Evolutionary conservation across 1,284 basidiomycete genomes (phyloP).

Genomic region (Trichosporon ovoides): DNA sequence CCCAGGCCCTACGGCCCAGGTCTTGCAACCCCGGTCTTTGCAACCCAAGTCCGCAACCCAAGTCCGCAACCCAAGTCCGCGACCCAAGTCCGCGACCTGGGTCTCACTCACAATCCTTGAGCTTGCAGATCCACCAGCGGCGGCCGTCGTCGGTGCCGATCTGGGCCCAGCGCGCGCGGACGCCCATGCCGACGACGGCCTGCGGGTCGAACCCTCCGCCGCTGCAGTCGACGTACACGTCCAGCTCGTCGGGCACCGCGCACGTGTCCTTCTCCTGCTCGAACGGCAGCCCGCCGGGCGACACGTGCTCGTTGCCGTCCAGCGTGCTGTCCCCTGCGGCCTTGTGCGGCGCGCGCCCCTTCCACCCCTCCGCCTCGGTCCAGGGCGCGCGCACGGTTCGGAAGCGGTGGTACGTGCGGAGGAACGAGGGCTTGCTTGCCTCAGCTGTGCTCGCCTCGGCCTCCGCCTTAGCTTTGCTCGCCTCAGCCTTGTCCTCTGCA

Average conservation of each 20-base stretch:
- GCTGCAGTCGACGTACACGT: slow-evolving; percentile 26
- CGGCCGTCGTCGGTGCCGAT: slow-evolving; percentile 21
- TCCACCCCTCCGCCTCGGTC: slow-evolving; percentile 26
- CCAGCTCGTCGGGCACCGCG: slow-evolving; percentile 22
- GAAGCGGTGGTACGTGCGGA: slow-evolving; percentile 19
- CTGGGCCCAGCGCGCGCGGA: slow-evolving; percentile 40
- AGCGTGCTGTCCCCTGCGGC: not conserved
- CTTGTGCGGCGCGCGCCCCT: not conserved
- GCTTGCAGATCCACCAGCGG: slow-evolving; percentile 39
- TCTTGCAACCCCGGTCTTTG: not conserved
- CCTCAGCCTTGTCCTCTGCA: too few relatives aligned
- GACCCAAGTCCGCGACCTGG: too few relatives aligned
- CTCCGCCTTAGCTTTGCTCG: too few relatives aligned
- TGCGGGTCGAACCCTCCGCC: slow-evolving; percentile 4
- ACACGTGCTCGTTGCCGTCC: not conserved
- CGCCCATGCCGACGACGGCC: slow-evolving; percentile 29
- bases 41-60: too few relatives aligned
- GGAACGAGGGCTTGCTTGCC: slow-evolving; percentile 22
- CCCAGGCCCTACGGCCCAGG: too few relatives aligned
- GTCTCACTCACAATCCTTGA: slow-evolving; percentile 39
- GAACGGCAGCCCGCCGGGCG: slow-evolving; percentile 5
- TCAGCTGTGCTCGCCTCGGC: too few relatives aligned
- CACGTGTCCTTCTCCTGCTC: slow-evolving; percentile 27
- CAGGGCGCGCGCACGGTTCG: slow-evolving; percentile 33
- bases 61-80: too few relatives aligned